Base-by-base conservation (phyloP, 2,329 filamentous ascomycete genomes). In the Calonectria pseudoreteaudii region DNA sequence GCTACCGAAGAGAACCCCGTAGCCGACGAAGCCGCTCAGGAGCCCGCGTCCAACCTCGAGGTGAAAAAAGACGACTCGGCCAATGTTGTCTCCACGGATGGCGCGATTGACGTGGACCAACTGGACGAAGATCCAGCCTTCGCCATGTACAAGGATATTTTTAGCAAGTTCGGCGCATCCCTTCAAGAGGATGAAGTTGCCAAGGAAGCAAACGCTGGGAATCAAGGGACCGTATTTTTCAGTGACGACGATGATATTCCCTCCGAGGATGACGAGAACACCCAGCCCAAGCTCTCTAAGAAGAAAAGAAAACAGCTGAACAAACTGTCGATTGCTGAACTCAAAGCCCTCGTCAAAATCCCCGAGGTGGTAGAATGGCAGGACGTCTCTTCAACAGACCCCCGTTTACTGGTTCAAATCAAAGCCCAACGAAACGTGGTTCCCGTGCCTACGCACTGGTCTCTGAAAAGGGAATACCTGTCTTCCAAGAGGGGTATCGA, bases 301-400 rank as follows among this genome's bases (percentile, higher is more conserved):
- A 98, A 98, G 89, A 96, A 97, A 86, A 91, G 94, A 78, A 99
- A 98, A 87, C 92, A 94, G 86, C 89, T 95, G 82, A 97, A 94
- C 86, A 98, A 97, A 85, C 88, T 98, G 38, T 98, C 96, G 9
- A 95, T 99, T 73, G 97, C 97, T 64, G 95, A 98, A 85, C 90
- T 99, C 76, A 99, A 99, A 86, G 95, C 96, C 8, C 87, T 98
- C 70, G 97, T 98, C 74, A 91, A 90, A 80, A 96, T 96, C 79
- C 97, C 97, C 3, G 97, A 99, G 84, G 92, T 98, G 13, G 96
- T 99, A 8, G 97, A 99, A 81, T 98, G 97, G 97, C 97, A 97
- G 69, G 97, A 99, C 83, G 94, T 95, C 16, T 97, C 95, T 20
- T 96, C 97, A 0, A 92, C 94, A 31, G 96, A 99, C 83, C 97